Evolutionary conservation across 2,329 filamentous ascomycete species (phyloP), one percentile per base, ranked within the genome.

Genomic region (Aspergillus novoparasiticus): DNA sequence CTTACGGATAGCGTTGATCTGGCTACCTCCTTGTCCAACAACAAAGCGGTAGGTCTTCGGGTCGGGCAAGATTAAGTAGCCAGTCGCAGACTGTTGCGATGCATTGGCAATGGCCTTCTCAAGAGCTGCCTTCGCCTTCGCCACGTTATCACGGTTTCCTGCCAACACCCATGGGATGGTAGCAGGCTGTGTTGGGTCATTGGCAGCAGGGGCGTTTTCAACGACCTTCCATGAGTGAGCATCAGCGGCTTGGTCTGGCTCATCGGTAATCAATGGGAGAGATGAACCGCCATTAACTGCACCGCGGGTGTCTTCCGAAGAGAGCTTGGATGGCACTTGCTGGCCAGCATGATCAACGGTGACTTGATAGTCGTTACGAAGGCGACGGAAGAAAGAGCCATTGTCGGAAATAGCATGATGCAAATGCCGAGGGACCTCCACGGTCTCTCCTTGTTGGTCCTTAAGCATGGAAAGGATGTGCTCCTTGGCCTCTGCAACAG

Each of bases 261-360:
- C 92, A 73, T 98, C 95, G 0, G 94, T 98, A 79, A 98, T 98
- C 69, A 99, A 80, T n/a, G 95, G 95, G 61, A 96, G 85, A n/a
- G 78, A 73, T 10, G 66, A 80, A 56, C 83, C 85, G 51, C 86
- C 87, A 67, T 87, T 89, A 45, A 83, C 82, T 26, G 87, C 85
- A 64, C 79, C 77, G 61, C 81, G 79, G 51, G 80, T 75, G 62
- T 83, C 79, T 62, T 80, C 71, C 48, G 86, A 79, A 32, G 81
- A 77, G 11, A 90, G 86, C 80, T 90, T 93, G 45, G 88, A 76
- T 6, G 95, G 95, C 4, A 91, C 82, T 61, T 90, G 82, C 64
- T 95, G 88, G 51, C 94, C 93, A 60, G 88, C 91, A 75, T 98
- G 95, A 77, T 98, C 94, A 59, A 99, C 91, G 0, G 90, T 95